Base-by-base conservation (phyloP, 441 rosid genomes). In the Capsella rubella region DNA sequence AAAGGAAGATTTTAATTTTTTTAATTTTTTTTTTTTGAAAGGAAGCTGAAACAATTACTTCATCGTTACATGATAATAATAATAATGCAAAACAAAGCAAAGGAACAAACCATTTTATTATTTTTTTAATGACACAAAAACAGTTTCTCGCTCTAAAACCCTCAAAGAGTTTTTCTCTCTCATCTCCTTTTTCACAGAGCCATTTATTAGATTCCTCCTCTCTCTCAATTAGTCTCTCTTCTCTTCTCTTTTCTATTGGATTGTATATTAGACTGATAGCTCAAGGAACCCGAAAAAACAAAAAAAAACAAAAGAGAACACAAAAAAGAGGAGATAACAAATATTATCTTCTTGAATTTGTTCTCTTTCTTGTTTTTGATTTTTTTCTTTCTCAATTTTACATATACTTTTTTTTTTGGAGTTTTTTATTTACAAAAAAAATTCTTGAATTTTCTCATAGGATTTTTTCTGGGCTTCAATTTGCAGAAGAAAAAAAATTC, bases 141-240 rank as follows among this genome's bases (percentile, higher is more conserved):
- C 63, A 75, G 42, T 74, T 68, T 69, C 76, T 66, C 82, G 56
- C 79, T 77, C 60, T 68, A 67, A 21, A 69, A 69, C 63, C 70
- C 80, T 66, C 58, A 77, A 21, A 21, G 12, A 43, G 47, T 65
- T 72, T 71, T 82, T 81, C 49, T 45, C 50, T 40, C 73, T 74
- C 45, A 7, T 69, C 80, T 11, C 15, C 32, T 76, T 79, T 84
- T 81, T 69, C 82, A 80, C 82, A 73, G 8, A 34, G 40, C 88
- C 91, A 88, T 88, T 88, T 84, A 79, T 87, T 82, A 84, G 90
- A 84, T 86, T 90, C 93, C 85, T 79, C 49, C 2, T 4, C 78
- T 79, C 78, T 79, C 78, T 73, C 70, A 67, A 59, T 51, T 46
- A 67, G 66, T 76, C 82, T 80, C 82, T 79, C 80, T 80, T 69